phyloP scores from a whole-genome alignment of 2,329 filamentous ascomycete species.

The Macrophomina tecta region DNA sequence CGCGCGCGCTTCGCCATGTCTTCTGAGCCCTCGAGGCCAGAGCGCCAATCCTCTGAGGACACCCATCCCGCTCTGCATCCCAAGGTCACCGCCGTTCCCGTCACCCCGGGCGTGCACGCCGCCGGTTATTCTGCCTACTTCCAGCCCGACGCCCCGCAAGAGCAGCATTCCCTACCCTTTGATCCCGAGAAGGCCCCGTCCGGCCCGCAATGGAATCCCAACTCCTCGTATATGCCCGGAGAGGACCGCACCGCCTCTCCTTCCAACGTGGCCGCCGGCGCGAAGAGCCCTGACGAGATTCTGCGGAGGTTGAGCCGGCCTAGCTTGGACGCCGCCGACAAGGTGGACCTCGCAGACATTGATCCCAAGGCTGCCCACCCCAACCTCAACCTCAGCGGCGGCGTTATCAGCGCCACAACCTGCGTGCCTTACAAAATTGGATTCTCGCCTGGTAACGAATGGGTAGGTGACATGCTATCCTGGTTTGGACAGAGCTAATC shows the following conservation, averaged over 20 bases:
- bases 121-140: conserved; percentile 47
- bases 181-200: conserved; percentile 40
- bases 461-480: conserved; percentile 51
- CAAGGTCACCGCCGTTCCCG: conserved; percentile 47
- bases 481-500: not conserved
- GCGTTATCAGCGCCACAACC: conserved; percentile 68
- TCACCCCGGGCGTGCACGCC: conserved; percentile 50
- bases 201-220: conserved; percentile 45
- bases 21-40: conserved; percentile 24
- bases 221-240: conserved; percentile 43
- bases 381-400: conserved; percentile 63
- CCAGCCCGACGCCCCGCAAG: conserved; percentile 33
- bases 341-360: conserved; percentile 52
- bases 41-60: conserved; percentile 34
- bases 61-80: conserved; percentile 48
- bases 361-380: conserved; percentile 64
- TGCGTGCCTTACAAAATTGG: conserved; percentile 67
- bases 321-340: conserved; percentile 40
- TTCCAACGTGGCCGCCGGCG: conserved; percentile 52
- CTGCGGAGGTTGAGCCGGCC: conserved; percentile 60
- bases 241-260: conserved; percentile 40
- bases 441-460: conserved; percentile 59
- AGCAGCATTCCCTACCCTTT: conserved; percentile 37
- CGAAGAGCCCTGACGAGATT: conserved; percentile 56
- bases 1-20: conserved; percentile 14